Evolutionary conservation across 2,329 filamentous ascomycete genomes (phyloP), one percentile per base, ranked within the genome.

Genomic region (Pseudonectria foliicola): DNA sequence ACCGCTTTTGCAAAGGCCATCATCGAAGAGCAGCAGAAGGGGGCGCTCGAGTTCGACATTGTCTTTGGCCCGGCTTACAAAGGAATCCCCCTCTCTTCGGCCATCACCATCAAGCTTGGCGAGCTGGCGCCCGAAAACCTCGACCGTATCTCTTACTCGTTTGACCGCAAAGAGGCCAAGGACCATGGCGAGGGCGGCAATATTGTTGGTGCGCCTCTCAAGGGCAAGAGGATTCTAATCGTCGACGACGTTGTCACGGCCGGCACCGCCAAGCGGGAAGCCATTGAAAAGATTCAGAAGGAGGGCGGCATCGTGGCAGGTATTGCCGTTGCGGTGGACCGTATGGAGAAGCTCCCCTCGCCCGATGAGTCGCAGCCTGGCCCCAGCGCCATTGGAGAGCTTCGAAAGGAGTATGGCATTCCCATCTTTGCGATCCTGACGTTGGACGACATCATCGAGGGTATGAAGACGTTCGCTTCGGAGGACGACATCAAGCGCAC

Each of bases 171-270:
- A 67, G 92, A 96, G 66, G 85, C 82, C 53, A 96, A 96, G 70
- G 85, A 87, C 55, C 90, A 96, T 60, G 90, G 92, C 29, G 92
- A 98, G 64, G 90, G 90, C 24, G 90, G 92, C 29, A 84, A 77
- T 58, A 94, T 96, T 53, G 89, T 96, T 11, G 92, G 92, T 10
- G 85, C 87, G 21, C 74, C 82, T 6, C 68, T 96, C 34, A 83
- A 84, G 64, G 89, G 85, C 35, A 89, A 92, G 73, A 77, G 75
- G 41, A 79, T 95, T 12, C 71, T 98, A 24, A 85, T 98, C 49
- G 82, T 98, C 27, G 92, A 98, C 68, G 92, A 96, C 64, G 90
- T 98, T 38, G 90, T 96, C 54, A 95, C 89, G 1, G 90, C 88
- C 1, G 92, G 92, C 18, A 96, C 89, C 2, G 92, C 92, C 27